Conservation (phyloP, 2,329 filamentous ascomycete species). For the Tolypocladium capitatum region DNA sequence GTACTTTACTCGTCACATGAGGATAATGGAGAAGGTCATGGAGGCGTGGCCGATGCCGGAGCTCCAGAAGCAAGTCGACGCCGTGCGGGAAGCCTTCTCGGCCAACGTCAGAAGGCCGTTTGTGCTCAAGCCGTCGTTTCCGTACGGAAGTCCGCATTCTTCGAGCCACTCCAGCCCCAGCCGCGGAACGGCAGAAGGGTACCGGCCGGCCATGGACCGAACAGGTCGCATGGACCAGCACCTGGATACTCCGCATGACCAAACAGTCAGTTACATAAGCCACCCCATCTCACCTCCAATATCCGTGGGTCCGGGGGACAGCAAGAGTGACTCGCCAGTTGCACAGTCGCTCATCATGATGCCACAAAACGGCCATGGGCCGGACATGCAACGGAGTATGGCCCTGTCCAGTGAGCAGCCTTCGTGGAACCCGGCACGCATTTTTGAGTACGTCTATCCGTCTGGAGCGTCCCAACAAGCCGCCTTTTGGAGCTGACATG, state of each 20-base stretch:
- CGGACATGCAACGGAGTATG: constrained; percentile 40
- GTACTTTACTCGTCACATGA: constrained; percentile 89
- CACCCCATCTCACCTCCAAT: constrained; percentile 73
- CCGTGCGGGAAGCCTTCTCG: constrained; percentile 81
- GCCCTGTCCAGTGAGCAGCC: constrained; percentile 51
- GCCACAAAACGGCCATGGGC: constrained; percentile 43
- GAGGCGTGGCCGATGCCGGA: constrained; percentile 78
- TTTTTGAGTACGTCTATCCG: constrained; percentile 64
- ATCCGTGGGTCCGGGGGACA: constrained; percentile 57
- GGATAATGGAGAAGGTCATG: constrained; percentile 76
- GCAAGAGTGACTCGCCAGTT: constrained; percentile 64
- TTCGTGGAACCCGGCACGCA: constrained; percentile 72
- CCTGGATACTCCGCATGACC: constrained; percentile 37
- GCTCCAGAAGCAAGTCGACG: constrained; percentile 79
- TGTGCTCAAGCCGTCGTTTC: constrained; percentile 76
- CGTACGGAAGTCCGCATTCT: constrained; percentile 65
- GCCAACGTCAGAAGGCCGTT: constrained; percentile 75
- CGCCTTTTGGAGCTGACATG: background rate
- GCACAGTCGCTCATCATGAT: constrained; percentile 62
- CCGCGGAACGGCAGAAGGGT: constrained; percentile 34
- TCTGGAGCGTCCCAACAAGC: background rate
- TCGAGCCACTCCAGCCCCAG: constrained; percentile 52
- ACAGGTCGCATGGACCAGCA: constrained; percentile 39
- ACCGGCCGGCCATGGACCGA: constrained; percentile 32
- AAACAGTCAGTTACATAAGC: constrained; percentile 52